These are phyloP conservation scores for Tetrahymena malaccensis DNA, from an alignment of 73 alveolate species.

Conservation along the genomic window DNA sequence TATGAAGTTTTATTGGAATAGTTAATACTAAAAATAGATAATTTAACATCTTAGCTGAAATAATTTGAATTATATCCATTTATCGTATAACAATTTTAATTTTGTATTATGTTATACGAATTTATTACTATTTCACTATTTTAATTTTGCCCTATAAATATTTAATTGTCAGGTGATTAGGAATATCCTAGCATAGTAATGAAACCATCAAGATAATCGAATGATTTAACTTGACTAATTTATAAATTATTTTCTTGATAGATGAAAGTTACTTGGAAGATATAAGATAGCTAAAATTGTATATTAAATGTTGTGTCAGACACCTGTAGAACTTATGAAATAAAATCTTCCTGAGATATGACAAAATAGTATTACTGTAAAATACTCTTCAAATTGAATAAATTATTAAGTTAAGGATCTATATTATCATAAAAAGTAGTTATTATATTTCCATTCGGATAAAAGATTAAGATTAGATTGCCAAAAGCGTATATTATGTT, in stretches of 20 bases:
- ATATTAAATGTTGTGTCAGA: not conserved
- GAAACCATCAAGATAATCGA: not conserved
- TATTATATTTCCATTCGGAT: not conserved
- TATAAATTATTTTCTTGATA: not conserved
- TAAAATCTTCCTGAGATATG: not conserved
- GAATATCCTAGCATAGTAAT: not conserved
- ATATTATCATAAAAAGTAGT: not conserved
- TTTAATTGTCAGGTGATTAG: not conserved
- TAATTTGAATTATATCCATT: not conserved
- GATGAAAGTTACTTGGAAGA: not conserved
- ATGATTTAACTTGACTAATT: not conserved
- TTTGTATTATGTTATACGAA: not conserved
- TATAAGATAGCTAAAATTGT: not conserved
- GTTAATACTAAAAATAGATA: not conserved
- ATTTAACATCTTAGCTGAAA: not conserved
- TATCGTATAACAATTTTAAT: not conserved
- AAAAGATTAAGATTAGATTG: not conserved
- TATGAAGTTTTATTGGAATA: not conserved
- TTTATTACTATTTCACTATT: not conserved
- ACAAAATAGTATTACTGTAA: not conserved
- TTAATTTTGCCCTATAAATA: not conserved
- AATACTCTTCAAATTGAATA: not conserved
- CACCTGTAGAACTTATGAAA: not conserved
- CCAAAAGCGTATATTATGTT: not conserved
- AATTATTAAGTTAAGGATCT: not conserved